Percentiles rank a stretch among this genome's conserved stretches.
phyloP scores from a whole-genome alignment of 139 green algal genomes.

The Coelastrella sp. region DNA sequence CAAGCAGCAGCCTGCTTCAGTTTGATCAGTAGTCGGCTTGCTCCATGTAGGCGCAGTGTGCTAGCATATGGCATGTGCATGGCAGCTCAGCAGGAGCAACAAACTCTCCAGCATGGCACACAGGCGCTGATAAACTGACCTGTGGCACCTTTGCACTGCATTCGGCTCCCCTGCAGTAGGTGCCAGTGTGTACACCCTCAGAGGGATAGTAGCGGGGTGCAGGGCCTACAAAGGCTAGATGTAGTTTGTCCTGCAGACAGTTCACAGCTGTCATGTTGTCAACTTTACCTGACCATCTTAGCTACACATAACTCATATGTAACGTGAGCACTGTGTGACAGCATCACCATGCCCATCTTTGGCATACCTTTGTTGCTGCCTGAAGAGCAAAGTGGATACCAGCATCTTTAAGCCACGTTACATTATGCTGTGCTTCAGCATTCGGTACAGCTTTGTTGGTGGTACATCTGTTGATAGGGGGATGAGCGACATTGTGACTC shows the following conservation, averaged over 20 bases:
- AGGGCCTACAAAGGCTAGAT: slow-evolving; percentile 9
- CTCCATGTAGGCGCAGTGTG: too few relatives aligned
- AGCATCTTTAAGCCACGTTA: neutral
- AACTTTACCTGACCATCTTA: neutral
- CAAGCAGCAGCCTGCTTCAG: too few relatives aligned
- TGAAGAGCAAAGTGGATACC: slow-evolving; percentile 31
- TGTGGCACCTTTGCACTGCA: neutral
- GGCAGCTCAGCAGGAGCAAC: too few relatives aligned
- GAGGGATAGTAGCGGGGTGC: neutral
- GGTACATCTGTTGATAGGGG: slow-evolving; percentile 40
- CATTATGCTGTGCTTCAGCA: neutral
- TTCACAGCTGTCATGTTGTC: neutral
- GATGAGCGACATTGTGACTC: slow-evolving; percentile 30
- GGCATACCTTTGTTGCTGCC: neutral
- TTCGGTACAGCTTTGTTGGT: neutral
- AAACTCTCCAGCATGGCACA: too few relatives aligned
- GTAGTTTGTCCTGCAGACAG: slow-evolving; percentile 21
- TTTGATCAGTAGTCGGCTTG: too few relatives aligned
- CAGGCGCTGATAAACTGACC: too few relatives aligned
- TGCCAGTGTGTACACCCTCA: slow-evolving; percentile 19
- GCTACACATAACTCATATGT: too few relatives aligned
- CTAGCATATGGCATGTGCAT: too few relatives aligned
- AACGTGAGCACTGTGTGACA: too few relatives aligned
- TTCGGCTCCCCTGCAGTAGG: neutral
- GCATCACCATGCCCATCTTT: too few relatives aligned